phyloP scores from a whole-genome alignment of 352 stramenopile species.

The Globisporangium uncinulatum region DNA sequence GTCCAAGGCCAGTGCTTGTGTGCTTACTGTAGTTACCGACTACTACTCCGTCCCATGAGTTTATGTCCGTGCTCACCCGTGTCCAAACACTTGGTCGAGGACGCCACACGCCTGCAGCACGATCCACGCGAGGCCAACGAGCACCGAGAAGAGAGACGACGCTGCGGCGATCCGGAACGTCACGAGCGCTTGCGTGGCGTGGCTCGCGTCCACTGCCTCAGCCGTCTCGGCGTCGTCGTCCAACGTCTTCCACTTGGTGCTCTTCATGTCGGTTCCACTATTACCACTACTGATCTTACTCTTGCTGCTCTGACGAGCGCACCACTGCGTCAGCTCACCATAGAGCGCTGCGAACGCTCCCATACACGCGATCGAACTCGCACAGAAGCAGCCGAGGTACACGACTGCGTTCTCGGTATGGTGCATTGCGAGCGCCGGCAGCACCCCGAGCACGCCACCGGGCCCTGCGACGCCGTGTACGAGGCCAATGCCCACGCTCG shows the following conservation, averaged over 20 bases:
- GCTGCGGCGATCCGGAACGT: constrained; percentile 40
- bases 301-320: constrained; percentile 2
- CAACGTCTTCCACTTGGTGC: not conserved
- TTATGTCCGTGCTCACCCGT: constrained; percentile 9
- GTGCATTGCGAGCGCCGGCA: constrained; percentile 81
- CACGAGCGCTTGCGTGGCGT: constrained; percentile 6
- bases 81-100: constrained; percentile 57
- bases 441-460: constrained; percentile 70
- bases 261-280: not conserved
- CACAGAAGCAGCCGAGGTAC: constrained; percentile 86
- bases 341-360: constrained; percentile 81
- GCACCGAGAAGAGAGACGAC: constrained; percentile 52
- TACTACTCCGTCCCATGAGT: too few species aligned
- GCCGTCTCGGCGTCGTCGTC: constrained; percentile 5
- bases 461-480: constrained; percentile 85
- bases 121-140: constrained; percentile 67
- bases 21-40: not conserved
- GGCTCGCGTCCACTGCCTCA: constrained; percentile 8
- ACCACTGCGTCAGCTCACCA: constrained; percentile 47
- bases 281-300: not conserved
- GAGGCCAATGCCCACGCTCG: constrained; percentile 61
- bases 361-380: constrained; percentile 85
- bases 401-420: constrained; percentile 32
- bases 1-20: not conserved
- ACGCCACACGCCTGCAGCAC: constrained; percentile 52